phyloP scores from a whole-genome alignment of 176 grass and related monocot genomes.

The Canna indica region DNA sequence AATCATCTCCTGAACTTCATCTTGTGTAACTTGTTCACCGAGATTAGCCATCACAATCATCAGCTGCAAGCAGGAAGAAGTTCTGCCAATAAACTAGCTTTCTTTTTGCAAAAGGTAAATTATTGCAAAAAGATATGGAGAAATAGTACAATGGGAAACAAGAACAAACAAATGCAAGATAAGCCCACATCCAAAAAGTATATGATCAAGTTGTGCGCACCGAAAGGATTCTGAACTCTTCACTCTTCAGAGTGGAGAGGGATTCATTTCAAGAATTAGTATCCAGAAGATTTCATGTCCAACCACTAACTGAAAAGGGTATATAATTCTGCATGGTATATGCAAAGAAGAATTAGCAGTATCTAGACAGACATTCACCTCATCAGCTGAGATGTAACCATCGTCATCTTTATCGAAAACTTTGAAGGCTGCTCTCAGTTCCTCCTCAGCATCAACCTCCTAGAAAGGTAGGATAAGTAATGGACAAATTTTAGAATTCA shows the following conservation, averaged over 20 bases:
- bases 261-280: too few species aligned
- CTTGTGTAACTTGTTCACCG: slow-evolving; percentile 56
- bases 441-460: slow-evolving; percentile 17
- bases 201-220: too few species aligned
- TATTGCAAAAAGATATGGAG: too few species aligned
- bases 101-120: too few species aligned
- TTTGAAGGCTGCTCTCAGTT: slow-evolving; percentile 19
- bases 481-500: not conserved
- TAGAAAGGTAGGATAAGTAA: not conserved
- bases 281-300: not conserved
- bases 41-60: slow-evolving; percentile 62
- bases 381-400: slow-evolving; percentile 13
- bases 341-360: not conserved
- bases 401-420: slow-evolving; percentile 19
- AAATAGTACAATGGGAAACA: too few species aligned
- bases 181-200: too few species aligned
- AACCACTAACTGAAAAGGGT: too few species aligned
- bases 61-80: slow-evolving; percentile 23
- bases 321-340: too few species aligned
- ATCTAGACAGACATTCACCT: slow-evolving; percentile 4
- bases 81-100: not conserved
- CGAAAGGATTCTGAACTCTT: too few species aligned
- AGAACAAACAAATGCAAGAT: too few species aligned
- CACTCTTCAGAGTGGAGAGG: not conserved
- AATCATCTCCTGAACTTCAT: slow-evolving; percentile 73